phyloP scores from a whole-genome alignment of 257 asterid genomes.

The Nicotiana tabacum region DNA sequence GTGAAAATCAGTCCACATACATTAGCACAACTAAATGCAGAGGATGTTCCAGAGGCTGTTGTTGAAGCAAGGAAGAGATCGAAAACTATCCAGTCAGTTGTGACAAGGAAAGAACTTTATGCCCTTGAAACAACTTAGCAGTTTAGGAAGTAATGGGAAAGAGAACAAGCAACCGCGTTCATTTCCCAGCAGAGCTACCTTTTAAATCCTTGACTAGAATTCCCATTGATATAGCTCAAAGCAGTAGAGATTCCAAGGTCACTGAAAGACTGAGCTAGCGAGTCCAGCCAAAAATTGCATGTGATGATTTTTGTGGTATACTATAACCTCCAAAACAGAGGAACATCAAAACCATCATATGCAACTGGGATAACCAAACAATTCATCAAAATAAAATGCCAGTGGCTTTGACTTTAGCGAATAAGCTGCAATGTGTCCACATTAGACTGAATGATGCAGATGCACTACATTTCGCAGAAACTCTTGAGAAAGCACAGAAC shows the following conservation, averaged over 20 bases:
- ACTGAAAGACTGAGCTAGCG: not conserved
- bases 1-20: constrained; percentile 95
- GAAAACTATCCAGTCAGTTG: constrained; percentile 60
- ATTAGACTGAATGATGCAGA: not conserved
- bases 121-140: constrained; percentile 43
- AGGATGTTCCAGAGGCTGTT: constrained; percentile 82
- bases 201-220: constrained; percentile 33
- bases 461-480: not conserved
- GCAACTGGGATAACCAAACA: not conserved
- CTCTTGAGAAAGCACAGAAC: not conserved
- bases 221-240: constrained; percentile 16
- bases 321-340: not conserved
- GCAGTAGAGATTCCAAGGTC: not conserved
- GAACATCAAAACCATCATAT: not conserved
- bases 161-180: constrained; percentile 52
- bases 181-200: constrained; percentile 72
- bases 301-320: not conserved
- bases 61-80: constrained; percentile 88
- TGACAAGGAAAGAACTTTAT: constrained; percentile 35
- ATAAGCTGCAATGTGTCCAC: not conserved
- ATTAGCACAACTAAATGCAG: constrained; percentile 74
- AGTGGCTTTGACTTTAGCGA: not conserved
- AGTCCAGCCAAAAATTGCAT: not conserved
- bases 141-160: constrained; percentile 63
- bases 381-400: not conserved